These are phyloP conservation scores for Phytopythium delawarense DNA, from an alignment of 352 stramenopile genomes.

Conservation along the genomic window DNA sequence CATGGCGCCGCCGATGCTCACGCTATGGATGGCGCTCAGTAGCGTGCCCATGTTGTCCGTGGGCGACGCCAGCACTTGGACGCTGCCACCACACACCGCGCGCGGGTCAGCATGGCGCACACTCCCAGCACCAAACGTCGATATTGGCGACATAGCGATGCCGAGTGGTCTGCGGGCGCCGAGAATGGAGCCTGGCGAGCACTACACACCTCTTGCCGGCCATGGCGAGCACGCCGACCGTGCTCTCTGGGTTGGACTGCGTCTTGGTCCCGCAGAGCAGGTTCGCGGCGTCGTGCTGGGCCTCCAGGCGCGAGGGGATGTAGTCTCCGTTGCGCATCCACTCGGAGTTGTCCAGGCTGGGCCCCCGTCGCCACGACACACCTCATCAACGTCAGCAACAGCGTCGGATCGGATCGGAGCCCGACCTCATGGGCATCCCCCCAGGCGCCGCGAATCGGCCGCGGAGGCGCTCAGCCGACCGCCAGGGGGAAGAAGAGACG, in stretches of 20 bases:
- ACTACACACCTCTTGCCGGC: conserved; percentile 71
- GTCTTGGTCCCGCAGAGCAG: conserved; percentile 97
- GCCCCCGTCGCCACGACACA: background rate
- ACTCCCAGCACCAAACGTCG: background rate
- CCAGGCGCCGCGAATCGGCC: background rate
- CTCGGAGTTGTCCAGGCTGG: conserved; percentile 95
- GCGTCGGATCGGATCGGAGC: background rate
- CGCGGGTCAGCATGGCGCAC: background rate
- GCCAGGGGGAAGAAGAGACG: background rate
- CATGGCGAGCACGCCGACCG: conserved; percentile 96
- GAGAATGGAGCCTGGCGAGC: background rate
- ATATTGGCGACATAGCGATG: background rate
- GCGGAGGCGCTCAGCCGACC: background rate
- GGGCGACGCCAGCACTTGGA: conserved; percentile 93
- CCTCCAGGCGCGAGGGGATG: conserved; percentile 96
- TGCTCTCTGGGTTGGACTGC: conserved; percentile 97
- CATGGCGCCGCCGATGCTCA: conserved; percentile 84
- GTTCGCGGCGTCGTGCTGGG: conserved; percentile 98
- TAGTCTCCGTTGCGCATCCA: conserved; percentile 99
- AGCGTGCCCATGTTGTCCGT: conserved; percentile 99
- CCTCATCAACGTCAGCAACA: background rate
- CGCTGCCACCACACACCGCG: conserved; percentile 29
- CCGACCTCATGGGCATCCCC: background rate
- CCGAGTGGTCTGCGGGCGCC: background rate
- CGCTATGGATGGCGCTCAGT: conserved; percentile 90